Percentiles rank a stretch among this genome's conserved stretches.
Conservation (phyloP, 2,329 filamentous ascomycete genomes). For the Arachnomyces sp. region DNA sequence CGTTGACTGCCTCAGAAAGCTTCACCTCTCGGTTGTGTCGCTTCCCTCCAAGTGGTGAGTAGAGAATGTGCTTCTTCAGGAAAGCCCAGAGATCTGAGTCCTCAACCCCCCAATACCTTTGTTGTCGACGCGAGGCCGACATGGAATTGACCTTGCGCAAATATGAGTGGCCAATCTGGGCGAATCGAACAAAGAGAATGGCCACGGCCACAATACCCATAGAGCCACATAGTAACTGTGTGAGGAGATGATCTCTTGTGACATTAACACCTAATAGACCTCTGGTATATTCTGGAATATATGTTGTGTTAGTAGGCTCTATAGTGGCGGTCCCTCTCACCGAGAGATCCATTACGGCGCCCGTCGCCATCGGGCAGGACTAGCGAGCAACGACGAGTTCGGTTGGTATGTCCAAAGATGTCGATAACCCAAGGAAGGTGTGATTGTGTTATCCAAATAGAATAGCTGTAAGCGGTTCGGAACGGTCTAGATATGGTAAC, state of each 20-base stretch:
- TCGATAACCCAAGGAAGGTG: no score
- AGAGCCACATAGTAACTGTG: slow-evolving; percentile 32
- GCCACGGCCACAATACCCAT: slow-evolving; percentile 26
- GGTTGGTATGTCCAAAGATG: no score
- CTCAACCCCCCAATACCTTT: slow-evolving; percentile 39
- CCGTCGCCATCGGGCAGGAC: slow-evolving; percentile 3
- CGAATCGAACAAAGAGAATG: slow-evolving; percentile 33
- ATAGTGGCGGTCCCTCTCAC: slow-evolving; percentile 15
- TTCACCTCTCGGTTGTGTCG: slow-evolving; percentile 70
- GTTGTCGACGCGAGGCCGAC: slow-evolving; percentile 28
- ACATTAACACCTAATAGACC: slow-evolving; percentile 33
- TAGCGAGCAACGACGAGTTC: neutral
- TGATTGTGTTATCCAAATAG: no score
- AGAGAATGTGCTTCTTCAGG: slow-evolving; percentile 40
- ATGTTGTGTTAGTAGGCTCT: slow-evolving; percentile 26
- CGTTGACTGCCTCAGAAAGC: slow-evolving; percentile 57
- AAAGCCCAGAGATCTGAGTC: slow-evolving; percentile 33
- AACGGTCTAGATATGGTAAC: no score
- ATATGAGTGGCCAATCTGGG: slow-evolving; percentile 37
- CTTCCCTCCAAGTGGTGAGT: slow-evolving; percentile 62
- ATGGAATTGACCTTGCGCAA: slow-evolving; percentile 37
- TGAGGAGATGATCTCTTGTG: slow-evolving; percentile 30
- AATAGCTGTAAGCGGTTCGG: no score
- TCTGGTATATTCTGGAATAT: slow-evolving; percentile 33
- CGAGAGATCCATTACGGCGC: slow-evolving; percentile 13